These are phyloP conservation scores for Dianthus caryophyllus DNA, from an alignment of 148 eudicot genomes.

Conservation along the genomic window DNA sequence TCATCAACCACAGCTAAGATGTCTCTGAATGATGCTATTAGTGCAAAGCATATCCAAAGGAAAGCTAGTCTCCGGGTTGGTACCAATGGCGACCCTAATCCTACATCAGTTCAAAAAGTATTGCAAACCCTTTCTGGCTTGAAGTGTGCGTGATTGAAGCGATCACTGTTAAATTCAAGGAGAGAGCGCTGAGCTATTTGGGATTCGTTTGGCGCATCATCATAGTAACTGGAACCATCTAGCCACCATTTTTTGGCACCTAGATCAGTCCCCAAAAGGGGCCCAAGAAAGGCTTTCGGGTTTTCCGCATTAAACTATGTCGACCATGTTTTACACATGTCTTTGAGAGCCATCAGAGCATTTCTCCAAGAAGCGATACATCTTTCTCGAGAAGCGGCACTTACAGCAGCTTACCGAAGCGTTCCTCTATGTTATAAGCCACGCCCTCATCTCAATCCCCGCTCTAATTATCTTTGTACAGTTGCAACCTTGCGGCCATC, in stretches of 20 bases:
- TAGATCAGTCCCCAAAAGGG: slow-evolving; percentile 67
- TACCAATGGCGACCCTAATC: slow-evolving; percentile 31
- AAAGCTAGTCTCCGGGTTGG: slow-evolving; percentile 67
- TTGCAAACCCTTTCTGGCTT: slow-evolving; percentile 72
- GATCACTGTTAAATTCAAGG: slow-evolving; percentile 60
- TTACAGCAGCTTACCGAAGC: slow-evolving; percentile 68
- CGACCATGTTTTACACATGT: slow-evolving; percentile 85
- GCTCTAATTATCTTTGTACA: slow-evolving; percentile 50
- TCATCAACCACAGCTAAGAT: slow-evolving; percentile 17
- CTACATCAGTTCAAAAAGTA: slow-evolving; percentile 47
- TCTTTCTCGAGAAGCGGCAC: slow-evolving; percentile 87
- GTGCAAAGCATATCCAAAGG: slow-evolving; percentile 76
- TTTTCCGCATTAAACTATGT: slow-evolving; percentile 92
- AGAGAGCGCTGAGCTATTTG: slow-evolving; percentile 68
- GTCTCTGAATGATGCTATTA: slow-evolving; percentile 61
- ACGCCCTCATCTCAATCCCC: slow-evolving; percentile 63
- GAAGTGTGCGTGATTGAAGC: slow-evolving; percentile 60
- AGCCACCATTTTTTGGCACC: slow-evolving; percentile 65
- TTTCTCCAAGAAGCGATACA: slow-evolving; percentile 76
- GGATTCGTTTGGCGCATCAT: slow-evolving; percentile 60
- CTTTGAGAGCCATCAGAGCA: slow-evolving; percentile 74
- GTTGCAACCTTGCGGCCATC: slow-evolving; percentile 50
- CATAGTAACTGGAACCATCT: slow-evolving; percentile 62
- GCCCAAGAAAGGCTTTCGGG: slow-evolving; percentile 59
- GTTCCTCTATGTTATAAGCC: slow-evolving; percentile 76